Evolutionary conservation across 441 rosid species (phyloP), one percentile per base, ranked within the genome.

Genomic region (Populus trichocarpa): DNA sequence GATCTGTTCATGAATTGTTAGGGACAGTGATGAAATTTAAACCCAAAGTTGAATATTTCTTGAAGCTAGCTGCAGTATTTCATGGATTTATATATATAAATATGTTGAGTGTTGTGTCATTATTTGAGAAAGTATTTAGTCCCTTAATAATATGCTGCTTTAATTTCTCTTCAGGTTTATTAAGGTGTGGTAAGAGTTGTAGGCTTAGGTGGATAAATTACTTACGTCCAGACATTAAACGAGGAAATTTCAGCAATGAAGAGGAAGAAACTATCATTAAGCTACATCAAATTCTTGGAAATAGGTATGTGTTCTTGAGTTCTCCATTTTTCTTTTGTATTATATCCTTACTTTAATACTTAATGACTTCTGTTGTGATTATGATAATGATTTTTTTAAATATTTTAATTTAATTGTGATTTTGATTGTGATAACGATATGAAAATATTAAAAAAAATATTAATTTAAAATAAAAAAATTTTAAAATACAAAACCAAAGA

Each of bases 161-260:
- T 12, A 14, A 22, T 25, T 14, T 67, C 42, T 4, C 0, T 36
- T 42, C 8, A 89, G 89, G 89, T 33, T 76, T 87, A 25, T 30
- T 81, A 2, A 87, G 91, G 75, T 88, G 89, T 30, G 87, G 89
- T 70, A 88, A 88, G 78, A 88, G 91, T 28, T 88, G 88, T 35
- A 74, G 88, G 28, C 89, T 89, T 16, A 77, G 90, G 20, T 89
- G 90, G 90, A 83, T 73, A 9, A 89, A 89, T 57, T 87, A 89
- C 75, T 61, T 87, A 70, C 82, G 91, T 0, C 91, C 88, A 1
- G 90, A 83, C 25, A 79, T 89, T 57, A 89, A 30, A 30, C 32
- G 32, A 30, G 32, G 32, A 30, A 30, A 30, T 30, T 30, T 30
- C 32, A 30, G 32, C 42, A 6, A 5, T 10, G 90, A 87, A 26